Evolutionary conservation across 495 filamentous ascomycete species (phyloP).

Genomic region (Aspergillus baeticus): DNA sequence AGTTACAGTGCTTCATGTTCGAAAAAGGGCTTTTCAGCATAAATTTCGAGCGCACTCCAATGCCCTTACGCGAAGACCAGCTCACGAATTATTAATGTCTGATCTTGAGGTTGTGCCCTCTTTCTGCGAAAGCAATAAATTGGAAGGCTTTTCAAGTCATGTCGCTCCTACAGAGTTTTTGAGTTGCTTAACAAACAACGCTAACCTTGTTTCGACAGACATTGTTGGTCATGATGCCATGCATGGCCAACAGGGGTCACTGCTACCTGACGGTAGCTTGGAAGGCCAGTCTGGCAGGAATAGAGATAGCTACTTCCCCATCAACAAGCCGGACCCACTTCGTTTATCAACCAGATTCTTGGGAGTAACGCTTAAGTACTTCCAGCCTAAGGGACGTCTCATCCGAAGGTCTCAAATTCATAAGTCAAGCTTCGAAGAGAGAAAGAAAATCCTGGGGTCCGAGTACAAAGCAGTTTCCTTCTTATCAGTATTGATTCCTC

Average conservation of each 20-base stretch:
- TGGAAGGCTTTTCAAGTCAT: background rate
- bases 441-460: constrained; percentile 70
- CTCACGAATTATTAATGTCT: constrained; percentile 6
- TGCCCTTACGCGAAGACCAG: constrained; percentile 28
- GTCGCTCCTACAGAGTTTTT: constrained; percentile 1
- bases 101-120: background rate
- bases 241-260: background rate
- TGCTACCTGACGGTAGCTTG: constrained; percentile 19
- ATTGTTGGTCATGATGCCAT: constrained; percentile 31
- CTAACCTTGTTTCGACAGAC: constrained; percentile 12
- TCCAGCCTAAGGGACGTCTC: constrained; percentile 45
- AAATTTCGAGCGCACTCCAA: constrained; percentile 60
- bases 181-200: background rate
- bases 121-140: background rate
- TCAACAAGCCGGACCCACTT: constrained; percentile 20
- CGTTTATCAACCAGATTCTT: constrained; percentile 24
- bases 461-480: constrained; percentile 79
- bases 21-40: constrained; percentile 69
- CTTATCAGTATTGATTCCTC: constrained; percentile 66
- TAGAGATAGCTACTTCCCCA: constrained; percentile 17
- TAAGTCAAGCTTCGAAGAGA: constrained; percentile 62
- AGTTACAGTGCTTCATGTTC: constrained; percentile 47
- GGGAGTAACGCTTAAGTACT: constrained; percentile 36
- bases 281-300: constrained; percentile 39
- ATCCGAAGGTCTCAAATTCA: constrained; percentile 75